Base-by-base conservation (phyloP, 164 flowering plant genomes). In the Nelumbo lutea region DNA sequence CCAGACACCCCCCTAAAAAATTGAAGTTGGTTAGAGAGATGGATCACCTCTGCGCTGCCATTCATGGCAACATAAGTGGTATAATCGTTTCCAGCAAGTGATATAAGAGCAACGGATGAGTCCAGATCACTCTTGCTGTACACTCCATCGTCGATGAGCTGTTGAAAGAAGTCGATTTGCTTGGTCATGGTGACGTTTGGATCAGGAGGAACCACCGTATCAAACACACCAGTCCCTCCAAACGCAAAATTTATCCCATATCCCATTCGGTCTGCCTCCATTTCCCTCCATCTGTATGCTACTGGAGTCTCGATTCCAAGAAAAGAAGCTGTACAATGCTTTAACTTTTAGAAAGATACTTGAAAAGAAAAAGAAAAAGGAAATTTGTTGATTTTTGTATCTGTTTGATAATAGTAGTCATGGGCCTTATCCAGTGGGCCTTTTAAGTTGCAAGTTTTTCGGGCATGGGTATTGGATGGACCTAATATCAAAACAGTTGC, bases 171-270 rank as follows among this genome's bases (percentile, higher is more conserved):
- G 27, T 59, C 50, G 48, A 72, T 72, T 42, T 72, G 75, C 14
- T 11, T 9, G 9, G 75, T 72, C 75, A 72, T 66, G 9, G 75
- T 72, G 70, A 72, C 59, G 61, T 66, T 60, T 11, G 75, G 75
- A 41, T 27, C 48, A 3, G 14, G 5, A 3, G 14, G 5, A 27
- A 42, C 47, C 41, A 66, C 13, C 5, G 75, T 73, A 15, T 67
- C 56, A 55, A 73, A 73, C 42, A 67, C 76, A 9, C 75, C 75
- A 9, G 75, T 72, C 40, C 75, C 75, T 59, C 75, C 75, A 50
- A n/a, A 47, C 9, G 70, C 75, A 51, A 72, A 72, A 42, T 72
- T 72, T 70, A 72, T 60, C 27, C 75, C 75, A 50, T 43, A 66
- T 60, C 48, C 38, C 10, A 39, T 4, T 6, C 14, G 11, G 5